Percentiles rank a stretch among this genome's conserved stretches.
Conservation (phyloP, 768 basidiomycete species). For the Agaricus sinodeliciosus region DNA sequence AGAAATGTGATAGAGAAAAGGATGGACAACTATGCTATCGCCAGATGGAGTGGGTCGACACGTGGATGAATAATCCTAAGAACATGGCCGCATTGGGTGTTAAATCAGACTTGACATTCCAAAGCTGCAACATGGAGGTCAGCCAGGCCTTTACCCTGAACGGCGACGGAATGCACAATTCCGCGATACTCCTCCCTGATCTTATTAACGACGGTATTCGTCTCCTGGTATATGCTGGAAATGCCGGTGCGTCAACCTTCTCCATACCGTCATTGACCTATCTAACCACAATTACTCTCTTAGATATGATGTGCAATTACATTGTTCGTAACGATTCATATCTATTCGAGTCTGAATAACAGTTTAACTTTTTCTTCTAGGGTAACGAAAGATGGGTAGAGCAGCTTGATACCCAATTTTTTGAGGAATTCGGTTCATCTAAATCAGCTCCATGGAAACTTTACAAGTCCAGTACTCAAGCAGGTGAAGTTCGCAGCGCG, state of each 20-base stretch:
- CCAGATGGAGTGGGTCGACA: conserved; percentile 84
- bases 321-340: conserved; percentile 36
- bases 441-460: conserved; percentile 53
- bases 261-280: neutral
- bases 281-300: neutral
- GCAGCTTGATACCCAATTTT: conserved; percentile 55
- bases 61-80: conserved; percentile 74
- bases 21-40: conserved; percentile 73
- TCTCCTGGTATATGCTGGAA: conserved; percentile 85
- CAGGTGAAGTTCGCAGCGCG: conserved; percentile 66
- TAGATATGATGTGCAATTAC: conserved; percentile 87
- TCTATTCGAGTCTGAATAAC: neutral
- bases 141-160: conserved; percentile 76
- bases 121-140: conserved; percentile 72
- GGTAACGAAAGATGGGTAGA: conserved; percentile 79
- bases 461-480: conserved; percentile 40
- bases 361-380: conserved; percentile 20
- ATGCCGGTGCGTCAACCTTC: conserved; percentile 48
- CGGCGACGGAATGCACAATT: conserved; percentile 86
- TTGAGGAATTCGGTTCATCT: conserved; percentile 48
- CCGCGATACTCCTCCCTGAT: conserved; percentile 69
- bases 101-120: conserved; percentile 49
- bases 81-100: conserved; percentile 80
- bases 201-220: conserved; percentile 79
- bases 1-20: conserved; percentile 59